A percentile compares a stretch with the other conserved stretches of the same genome.
These are phyloP conservation scores for Arabidopsis suecica DNA, from an alignment of 345 rosid species.

Conservation along the genomic window DNA sequence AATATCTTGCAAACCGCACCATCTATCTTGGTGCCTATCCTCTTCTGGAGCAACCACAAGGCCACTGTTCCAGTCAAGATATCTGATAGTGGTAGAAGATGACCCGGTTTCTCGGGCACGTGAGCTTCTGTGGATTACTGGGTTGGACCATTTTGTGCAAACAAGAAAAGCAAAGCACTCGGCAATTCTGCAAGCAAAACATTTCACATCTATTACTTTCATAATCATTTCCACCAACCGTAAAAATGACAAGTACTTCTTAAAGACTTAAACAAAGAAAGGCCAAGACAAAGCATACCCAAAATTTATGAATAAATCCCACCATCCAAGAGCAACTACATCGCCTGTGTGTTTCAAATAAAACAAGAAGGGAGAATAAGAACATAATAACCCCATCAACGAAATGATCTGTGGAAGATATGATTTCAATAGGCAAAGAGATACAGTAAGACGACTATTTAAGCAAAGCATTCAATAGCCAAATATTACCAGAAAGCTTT, in stretches of 20 bases:
- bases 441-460: not conserved
- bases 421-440: slow-evolving; percentile 10
- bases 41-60: slow-evolving; percentile 71
- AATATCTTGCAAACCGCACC: slow-evolving; percentile 85
- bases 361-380: slow-evolving; percentile 24
- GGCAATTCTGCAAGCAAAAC: slow-evolving; percentile 73
- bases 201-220: slow-evolving; percentile 14
- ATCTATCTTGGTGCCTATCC: slow-evolving; percentile 60
- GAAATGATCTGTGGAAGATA: not conserved
- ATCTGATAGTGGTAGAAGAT: slow-evolving; percentile 62
- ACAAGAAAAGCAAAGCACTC: slow-evolving; percentile 97
- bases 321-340: slow-evolving; percentile 89
- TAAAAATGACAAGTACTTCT: not conserved
- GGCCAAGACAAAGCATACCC: slow-evolving; percentile 56
- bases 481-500: slow-evolving; percentile 76
- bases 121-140: slow-evolving; percentile 78
- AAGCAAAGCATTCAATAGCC: slow-evolving; percentile 6
- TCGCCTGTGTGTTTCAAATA: slow-evolving; percentile 63
- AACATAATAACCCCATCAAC: slow-evolving; percentile 19
- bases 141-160: slow-evolving; percentile 99
- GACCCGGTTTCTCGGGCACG: slow-evolving; percentile 62
- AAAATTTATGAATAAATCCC: slow-evolving; percentile 93
- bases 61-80: slow-evolving; percentile 96
- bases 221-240: slow-evolving; percentile 35
- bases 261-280: slow-evolving; percentile 8